Percentiles rank a stretch among this genome's conserved stretches.
Conservation (phyloP, 495 filamentous ascomycete species). For the Trichoderma gamsii region DNA sequence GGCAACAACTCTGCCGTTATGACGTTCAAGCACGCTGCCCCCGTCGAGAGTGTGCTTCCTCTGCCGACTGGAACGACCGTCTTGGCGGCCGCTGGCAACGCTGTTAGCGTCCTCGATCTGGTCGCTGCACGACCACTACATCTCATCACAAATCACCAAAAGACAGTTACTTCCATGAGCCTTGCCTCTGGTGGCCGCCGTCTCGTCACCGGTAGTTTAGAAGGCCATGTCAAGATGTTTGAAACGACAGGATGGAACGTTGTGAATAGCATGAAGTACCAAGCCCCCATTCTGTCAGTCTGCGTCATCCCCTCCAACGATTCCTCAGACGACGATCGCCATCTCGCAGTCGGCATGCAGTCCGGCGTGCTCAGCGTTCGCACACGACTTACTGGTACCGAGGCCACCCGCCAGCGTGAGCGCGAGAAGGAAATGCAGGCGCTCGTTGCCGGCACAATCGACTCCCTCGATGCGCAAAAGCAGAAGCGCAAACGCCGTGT, state of each 20-base stretch:
- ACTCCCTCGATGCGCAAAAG: conserved; percentile 57
- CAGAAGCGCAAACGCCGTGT: conserved; percentile 61
- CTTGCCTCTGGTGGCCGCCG: conserved; percentile 71
- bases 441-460: conserved; percentile 67
- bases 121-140: conserved; percentile 83
- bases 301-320: conserved; percentile 56
- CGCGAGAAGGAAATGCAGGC: conserved; percentile 83
- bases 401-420: conserved; percentile 62
- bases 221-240: conserved; percentile 95
- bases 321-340: conserved; percentile 60
- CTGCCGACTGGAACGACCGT: conserved; percentile 80
- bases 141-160: conserved; percentile 89
- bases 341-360: conserved; percentile 90
- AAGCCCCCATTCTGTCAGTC: conserved; percentile 79
- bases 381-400: conserved; percentile 76
- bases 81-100: conserved; percentile 75
- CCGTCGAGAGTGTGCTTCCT: conserved; percentile 80
- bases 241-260: conserved; percentile 90
- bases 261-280: conserved; percentile 86
- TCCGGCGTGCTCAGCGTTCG: conserved; percentile 82
- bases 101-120: conserved; percentile 90
- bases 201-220: conserved; percentile 78
- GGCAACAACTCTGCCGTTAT: conserved; percentile 60
- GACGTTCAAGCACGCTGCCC: conserved; percentile 85
- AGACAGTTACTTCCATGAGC: conserved; percentile 82